phyloP scores from a whole-genome alignment of 805 yeast genomes.

The Zygotorulaspora sp. region DNA sequence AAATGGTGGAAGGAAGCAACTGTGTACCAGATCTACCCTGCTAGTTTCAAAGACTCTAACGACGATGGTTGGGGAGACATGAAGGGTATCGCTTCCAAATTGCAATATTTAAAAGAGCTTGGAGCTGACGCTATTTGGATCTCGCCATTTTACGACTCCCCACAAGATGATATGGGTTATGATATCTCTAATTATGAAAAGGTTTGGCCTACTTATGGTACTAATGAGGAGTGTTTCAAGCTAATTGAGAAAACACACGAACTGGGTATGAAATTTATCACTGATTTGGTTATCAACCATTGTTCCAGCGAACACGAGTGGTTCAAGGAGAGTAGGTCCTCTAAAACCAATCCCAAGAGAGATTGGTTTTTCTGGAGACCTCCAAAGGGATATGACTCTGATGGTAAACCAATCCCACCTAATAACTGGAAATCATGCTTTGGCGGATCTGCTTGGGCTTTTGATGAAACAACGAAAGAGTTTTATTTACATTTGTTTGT shows the following conservation, averaged over 20 bases:
- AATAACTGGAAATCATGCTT: slow-evolving; percentile 54
- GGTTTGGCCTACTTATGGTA: slow-evolving; percentile 53
- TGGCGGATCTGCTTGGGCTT: slow-evolving; percentile 54
- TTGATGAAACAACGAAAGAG: slow-evolving; percentile 50
- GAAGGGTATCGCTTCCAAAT: slow-evolving; percentile 47
- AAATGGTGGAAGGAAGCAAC: slow-evolving; percentile 55
- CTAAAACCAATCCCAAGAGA: slow-evolving; percentile 50
- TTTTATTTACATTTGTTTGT: slow-evolving; percentile 54
- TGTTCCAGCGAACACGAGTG: slow-evolving; percentile 52
- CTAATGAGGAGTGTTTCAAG: slow-evolving; percentile 47
- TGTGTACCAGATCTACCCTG: slow-evolving; percentile 58
- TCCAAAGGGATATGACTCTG: slow-evolving; percentile 42
- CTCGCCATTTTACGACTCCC: slow-evolving; percentile 55
- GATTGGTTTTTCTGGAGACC: slow-evolving; percentile 60
- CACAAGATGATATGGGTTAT: slow-evolving; percentile 61
- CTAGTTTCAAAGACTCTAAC: slow-evolving; percentile 54
- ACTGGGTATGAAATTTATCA: slow-evolving; percentile 48
- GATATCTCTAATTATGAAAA: slow-evolving; percentile 52
- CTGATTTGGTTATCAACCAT: slow-evolving; percentile 58
- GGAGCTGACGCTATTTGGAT: slow-evolving; percentile 54
- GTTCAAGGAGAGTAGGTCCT: slow-evolving; percentile 53
- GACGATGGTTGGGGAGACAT: slow-evolving; percentile 58
- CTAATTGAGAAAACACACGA: slow-evolving; percentile 45
- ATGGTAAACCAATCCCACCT: slow-evolving; percentile 52
- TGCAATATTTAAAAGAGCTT: slow-evolving; percentile 47